phyloP scores from a whole-genome alignment of 2,329 filamentous ascomycete species.

The Sarocladiaceae sp. region DNA sequence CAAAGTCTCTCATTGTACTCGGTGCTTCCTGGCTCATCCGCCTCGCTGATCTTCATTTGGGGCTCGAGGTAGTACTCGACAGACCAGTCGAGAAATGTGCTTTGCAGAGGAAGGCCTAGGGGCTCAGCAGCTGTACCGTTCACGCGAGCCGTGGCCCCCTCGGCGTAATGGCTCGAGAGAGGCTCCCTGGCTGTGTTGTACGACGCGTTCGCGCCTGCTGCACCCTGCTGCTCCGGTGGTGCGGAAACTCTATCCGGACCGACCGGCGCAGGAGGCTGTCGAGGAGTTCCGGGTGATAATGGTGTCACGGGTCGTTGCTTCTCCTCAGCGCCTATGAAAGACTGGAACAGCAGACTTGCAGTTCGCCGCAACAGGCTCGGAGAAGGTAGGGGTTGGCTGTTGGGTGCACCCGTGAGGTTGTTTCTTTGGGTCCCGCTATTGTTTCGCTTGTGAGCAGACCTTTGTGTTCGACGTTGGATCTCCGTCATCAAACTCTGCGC shows the following conservation, averaged over 20 bases:
- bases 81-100: constrained; percentile 89
- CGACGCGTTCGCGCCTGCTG: constrained; percentile 55
- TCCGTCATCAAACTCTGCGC: constrained; percentile 71
- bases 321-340: constrained; percentile 47
- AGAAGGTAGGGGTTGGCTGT: constrained; percentile 41
- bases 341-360: constrained; percentile 56
- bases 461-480: constrained; percentile 48
- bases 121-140: constrained; percentile 33
- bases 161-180: constrained; percentile 67
- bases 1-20: constrained; percentile 95
- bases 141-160: constrained; percentile 51
- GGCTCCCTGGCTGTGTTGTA: constrained; percentile 75
- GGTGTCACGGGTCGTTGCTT: constrained; percentile 27
- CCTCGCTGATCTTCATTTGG: constrained; percentile 94
- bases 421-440: constrained; percentile 36
- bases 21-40: constrained; percentile 90
- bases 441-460: constrained; percentile 39
- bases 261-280: constrained; percentile 24
- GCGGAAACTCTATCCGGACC: constrained; percentile 36
- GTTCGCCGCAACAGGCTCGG: constrained; percentile 57
- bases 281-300: constrained; percentile 19
- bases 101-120: constrained; percentile 61
- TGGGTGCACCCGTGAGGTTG: constrained; percentile 30
- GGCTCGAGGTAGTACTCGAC: constrained; percentile 97
- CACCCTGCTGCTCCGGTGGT: constrained; percentile 71